phyloP scores from a whole-genome alignment of 192 early-diverging fungal genomes.

The Linderina pennispora region DNA sequence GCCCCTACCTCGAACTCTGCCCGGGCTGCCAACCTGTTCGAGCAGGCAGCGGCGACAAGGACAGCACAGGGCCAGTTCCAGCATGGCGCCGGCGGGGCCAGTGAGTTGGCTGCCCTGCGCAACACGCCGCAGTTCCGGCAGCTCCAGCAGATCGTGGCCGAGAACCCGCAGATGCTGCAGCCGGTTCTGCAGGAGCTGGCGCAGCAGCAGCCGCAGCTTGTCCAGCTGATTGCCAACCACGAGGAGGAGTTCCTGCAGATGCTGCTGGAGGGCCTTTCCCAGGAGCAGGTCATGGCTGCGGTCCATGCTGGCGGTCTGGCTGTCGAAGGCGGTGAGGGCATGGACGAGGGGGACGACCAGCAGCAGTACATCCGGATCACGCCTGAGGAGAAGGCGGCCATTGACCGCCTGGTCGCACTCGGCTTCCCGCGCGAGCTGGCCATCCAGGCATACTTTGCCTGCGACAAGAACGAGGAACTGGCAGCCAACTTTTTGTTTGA shows the following conservation, averaged over 20 bases:
- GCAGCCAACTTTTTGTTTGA: constrained; percentile 97
- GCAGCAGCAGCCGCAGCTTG: constrained; percentile 76
- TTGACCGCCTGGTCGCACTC: constrained; percentile 70
- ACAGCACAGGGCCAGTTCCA: constrained; percentile 3
- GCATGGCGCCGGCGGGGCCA: constrained; percentile 26
- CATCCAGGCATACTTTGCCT: constrained; percentile 93
- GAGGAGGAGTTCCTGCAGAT: constrained; percentile 74
- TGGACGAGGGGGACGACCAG: constrained; percentile 52
- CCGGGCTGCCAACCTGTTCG: constrained; percentile 51
- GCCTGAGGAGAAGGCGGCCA: constrained; percentile 83
- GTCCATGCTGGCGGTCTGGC: constrained; percentile 19
- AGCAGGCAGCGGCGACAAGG: constrained; percentile 45
- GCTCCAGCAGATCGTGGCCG: constrained; percentile 78
- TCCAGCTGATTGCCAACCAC: constrained; percentile 71
- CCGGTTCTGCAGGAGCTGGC: constrained; percentile 81
- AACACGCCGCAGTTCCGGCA: constrained; percentile 87
- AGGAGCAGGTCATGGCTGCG: constrained; percentile 25
- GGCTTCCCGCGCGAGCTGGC: constrained; percentile 81
- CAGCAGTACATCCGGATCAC: constrained; percentile 76
- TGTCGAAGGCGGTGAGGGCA: constrained; percentile 29
- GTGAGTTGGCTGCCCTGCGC: constrained; percentile 43
- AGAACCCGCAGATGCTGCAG: constrained; percentile 80
- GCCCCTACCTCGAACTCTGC: constrained; percentile 4
- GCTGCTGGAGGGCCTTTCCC: constrained; percentile 47
- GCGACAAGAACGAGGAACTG: constrained; percentile 96